Conservation (phyloP, 129 eudicot species). For the Sambucus nigra region DNA sequence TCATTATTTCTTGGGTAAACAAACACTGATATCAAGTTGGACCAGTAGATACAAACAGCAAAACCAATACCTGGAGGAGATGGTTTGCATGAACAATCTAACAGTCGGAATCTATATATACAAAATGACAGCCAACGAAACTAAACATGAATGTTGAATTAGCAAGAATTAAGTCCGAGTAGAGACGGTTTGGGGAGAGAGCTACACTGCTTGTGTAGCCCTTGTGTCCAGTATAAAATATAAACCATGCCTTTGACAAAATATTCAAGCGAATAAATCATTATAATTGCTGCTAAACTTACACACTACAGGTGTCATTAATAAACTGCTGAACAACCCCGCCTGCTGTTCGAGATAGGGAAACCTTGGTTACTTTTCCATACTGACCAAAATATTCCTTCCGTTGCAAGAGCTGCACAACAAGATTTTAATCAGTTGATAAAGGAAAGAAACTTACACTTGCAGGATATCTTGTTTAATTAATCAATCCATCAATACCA, state of each 20-base stretch:
- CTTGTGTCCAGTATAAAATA: not conserved
- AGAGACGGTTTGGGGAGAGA: no score
- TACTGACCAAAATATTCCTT: slow-evolving; percentile 75
- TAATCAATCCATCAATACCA: not conserved
- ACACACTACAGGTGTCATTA: slow-evolving; percentile 82
- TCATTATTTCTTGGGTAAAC: no score
- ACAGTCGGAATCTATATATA: no score
- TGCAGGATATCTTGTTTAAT: not conserved
- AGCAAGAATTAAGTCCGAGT: no score
- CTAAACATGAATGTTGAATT: no score
- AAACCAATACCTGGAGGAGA: no score
- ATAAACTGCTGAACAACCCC: slow-evolving; percentile 68
- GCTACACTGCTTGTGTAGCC: no score
- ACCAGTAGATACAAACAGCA: no score
- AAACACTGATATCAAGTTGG: no score
- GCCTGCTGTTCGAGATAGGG: slow-evolving; percentile 79
- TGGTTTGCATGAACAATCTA: no score
- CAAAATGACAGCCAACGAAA: no score
- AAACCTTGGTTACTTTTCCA: slow-evolving; percentile 69
- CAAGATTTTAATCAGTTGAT: no score
- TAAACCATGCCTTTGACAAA: not conserved
- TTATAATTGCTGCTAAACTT: slow-evolving; percentile 22
- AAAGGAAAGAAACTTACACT: not conserved
- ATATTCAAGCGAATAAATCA: not conserved
- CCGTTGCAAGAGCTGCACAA: slow-evolving; percentile 55